Percentiles rank a stretch among this genome's conserved stretches.
These are phyloP conservation scores for Lactarius vividus DNA, from an alignment of 768 basidiomycete genomes.

Conservation along the genomic window DNA sequence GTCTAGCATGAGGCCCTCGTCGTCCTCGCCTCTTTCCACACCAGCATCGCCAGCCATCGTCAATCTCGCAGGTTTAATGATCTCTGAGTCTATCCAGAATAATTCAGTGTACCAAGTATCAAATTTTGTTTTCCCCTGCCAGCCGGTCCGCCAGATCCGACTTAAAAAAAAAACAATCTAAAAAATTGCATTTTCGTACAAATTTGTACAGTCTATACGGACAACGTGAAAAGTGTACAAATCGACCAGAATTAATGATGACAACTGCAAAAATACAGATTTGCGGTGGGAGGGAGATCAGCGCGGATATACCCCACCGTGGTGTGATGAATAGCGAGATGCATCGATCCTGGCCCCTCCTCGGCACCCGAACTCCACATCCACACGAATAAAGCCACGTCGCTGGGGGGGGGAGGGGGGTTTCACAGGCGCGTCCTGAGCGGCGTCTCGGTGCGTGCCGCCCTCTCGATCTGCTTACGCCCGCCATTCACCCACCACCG, in stretches of 20 bases:
- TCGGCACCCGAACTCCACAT: no score
- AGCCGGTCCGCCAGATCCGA: background rate
- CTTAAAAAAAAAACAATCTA: no score
- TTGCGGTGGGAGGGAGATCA: background rate
- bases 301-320: no score
- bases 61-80: background rate
- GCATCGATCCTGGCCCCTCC: no score
- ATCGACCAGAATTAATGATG: background rate
- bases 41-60: background rate
- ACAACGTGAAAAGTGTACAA: background rate
- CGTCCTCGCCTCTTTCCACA: slow-evolving; percentile 27
- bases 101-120: no score
- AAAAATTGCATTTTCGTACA: background rate
- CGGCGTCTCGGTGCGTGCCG: background rate
- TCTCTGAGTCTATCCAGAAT: no score
- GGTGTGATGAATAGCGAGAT: no score
- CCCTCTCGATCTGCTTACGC: slow-evolving; percentile 18
- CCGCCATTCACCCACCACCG: slow-evolving; percentile 46
- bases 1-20: slow-evolving; percentile 40
- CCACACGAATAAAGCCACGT: no score
- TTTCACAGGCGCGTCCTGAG: background rate
- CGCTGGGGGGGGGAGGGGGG: no score
- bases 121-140: no score
- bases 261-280: background rate
- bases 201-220: background rate